Base-by-base conservation (phyloP, 768 basidiomycete genomes). In the Suillus subaureus region DNA sequence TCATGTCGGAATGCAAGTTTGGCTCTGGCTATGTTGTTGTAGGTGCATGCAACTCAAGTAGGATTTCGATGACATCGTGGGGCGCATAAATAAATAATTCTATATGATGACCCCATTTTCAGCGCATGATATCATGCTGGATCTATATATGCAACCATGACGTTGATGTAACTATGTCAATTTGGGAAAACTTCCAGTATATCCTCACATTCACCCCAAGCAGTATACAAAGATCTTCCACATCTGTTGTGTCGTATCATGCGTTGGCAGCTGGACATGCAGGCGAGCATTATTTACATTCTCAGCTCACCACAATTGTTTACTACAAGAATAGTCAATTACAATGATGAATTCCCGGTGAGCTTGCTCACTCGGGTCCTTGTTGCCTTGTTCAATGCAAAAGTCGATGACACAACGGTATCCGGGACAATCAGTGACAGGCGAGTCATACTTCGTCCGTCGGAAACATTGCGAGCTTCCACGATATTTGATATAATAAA, bases 31-130 rank as follows among this genome's bases (percentile, higher is more conserved):
- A 84, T 69, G 64, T 69, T 13, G 87, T 83, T 8, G 78, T 92
- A 9, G 89, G 90, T 6, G 83, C 89, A 16, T 83, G 85, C 57
- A 89, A 84, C 55, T 89, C 89, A 47, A 85, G 84, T 85, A 66
- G 35, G 42, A 26, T n/a, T 31, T 61, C 31, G 61, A 47, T 28
- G 21, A 8, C 13, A 52, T 28, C 9, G 15, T 35, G 12, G 26
- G 35, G 7, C 26, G 49, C 15, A 42, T 52, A 21, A n/a, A 61
- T 18, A 4, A 45, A n/a, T 8, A 45, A 39, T 45, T 45, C 39
- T 7, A 33, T 8, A 3, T 51, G n/a, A 61, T 5, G 49, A 15
- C 8, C 42, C 9, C 0, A 18, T n/a, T n/a, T 12, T 51, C 51
- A 76, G 79, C 66, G 7, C 80, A 81, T 60, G 81, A 83, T 51